phyloP scores from a whole-genome alignment of 345 rosid species.

The Gossypium turneri region DNA sequence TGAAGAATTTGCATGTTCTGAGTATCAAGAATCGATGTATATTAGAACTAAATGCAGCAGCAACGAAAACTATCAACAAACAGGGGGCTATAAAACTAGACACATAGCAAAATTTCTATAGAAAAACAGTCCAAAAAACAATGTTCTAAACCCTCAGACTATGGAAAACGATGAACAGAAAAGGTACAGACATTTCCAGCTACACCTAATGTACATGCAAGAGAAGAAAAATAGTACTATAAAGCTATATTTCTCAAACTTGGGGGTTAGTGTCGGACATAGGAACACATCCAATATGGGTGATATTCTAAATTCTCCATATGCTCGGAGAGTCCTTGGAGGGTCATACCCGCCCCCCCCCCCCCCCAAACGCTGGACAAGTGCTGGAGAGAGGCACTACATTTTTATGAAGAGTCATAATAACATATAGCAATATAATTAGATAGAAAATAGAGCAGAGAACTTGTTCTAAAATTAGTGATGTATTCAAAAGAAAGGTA shows the following conservation, averaged over 20 bases:
- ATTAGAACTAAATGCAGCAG: background rate
- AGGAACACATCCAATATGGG: background rate
- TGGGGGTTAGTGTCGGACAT: background rate
- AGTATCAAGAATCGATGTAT: background rate
- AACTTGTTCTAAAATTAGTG: background rate
- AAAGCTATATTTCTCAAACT: background rate
- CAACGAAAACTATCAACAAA: background rate
- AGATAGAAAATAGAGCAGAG: background rate
- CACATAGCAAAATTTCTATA: background rate
- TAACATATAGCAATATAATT: too few relatives aligned
- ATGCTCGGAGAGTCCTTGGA: too few relatives aligned
- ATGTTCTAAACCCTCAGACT: background rate
- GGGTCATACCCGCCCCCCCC: too few relatives aligned
- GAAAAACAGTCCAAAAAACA: background rate
- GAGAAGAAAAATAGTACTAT: background rate
- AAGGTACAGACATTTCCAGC: background rate
- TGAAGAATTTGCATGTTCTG: background rate
- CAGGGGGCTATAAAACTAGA: background rate
- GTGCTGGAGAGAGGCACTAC: too few relatives aligned
- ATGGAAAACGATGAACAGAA: background rate
- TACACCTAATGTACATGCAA: background rate
- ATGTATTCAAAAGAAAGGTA: background rate
- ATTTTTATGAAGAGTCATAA: too few relatives aligned
- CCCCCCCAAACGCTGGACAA: too few relatives aligned
- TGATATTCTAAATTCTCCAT: background rate